Evolutionary conservation across 2,329 filamentous ascomycete genomes (phyloP).

Genomic region (Monilinia laxa): DNA sequence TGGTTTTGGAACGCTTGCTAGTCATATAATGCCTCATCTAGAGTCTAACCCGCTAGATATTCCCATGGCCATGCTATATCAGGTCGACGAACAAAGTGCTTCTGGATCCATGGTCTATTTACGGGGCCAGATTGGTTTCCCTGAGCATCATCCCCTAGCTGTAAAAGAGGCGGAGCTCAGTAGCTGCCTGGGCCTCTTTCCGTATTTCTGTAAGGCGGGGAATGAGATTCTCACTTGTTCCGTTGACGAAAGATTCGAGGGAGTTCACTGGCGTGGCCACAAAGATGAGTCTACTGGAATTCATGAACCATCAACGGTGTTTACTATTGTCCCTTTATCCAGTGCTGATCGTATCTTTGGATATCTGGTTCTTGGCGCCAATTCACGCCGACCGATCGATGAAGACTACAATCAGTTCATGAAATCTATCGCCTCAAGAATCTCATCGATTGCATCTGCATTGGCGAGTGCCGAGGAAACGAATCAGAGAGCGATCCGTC

Average conservation of each 20-base stretch:
- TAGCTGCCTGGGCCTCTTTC: conserved; percentile 30
- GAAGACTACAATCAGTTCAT: conserved; percentile 34
- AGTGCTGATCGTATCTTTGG: conserved; percentile 30
- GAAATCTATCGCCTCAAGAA: conserved; percentile 32
- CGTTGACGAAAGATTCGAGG: conserved; percentile 32
- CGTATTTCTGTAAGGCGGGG: conserved; percentile 30
- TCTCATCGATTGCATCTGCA: conserved; percentile 31
- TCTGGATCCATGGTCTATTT: conserved; percentile 23
- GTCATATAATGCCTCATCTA: conserved; percentile 31
- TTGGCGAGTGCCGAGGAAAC: conserved; percentile 32
- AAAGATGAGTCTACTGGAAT: conserved; percentile 24
- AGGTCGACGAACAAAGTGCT: conserved; percentile 31
- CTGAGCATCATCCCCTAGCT: conserved; percentile 30
- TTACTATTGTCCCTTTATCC: conserved; percentile 34
- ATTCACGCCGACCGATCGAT: conserved; percentile 36
- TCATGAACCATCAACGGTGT: conserved; percentile 30
- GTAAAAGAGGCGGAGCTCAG: conserved; percentile 28
- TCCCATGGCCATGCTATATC: conserved; percentile 36
- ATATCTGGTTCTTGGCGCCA: conserved; percentile 34
- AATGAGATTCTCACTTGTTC: conserved; percentile 29
- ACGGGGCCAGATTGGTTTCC: conserved; percentile 33
- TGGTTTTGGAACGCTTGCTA: conserved; percentile 23
- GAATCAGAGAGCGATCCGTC: conserved; percentile 17
- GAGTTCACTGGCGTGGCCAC: conserved; percentile 27
- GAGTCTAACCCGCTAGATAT: conserved; percentile 34